phyloP scores from a whole-genome alignment of 805 yeast species.

The Suhomyces sp. region DNA sequence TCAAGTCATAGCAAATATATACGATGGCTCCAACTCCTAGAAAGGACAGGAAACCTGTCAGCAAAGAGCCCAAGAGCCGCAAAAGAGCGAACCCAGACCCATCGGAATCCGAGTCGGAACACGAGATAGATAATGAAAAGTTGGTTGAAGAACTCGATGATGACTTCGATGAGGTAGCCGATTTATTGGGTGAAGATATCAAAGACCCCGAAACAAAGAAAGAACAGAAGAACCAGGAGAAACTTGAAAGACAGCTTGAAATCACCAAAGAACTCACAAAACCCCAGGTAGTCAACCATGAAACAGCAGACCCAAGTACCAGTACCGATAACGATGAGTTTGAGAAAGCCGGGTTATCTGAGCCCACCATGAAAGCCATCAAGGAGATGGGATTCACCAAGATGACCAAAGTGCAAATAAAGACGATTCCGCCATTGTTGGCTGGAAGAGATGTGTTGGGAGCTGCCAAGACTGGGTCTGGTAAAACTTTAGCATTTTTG shows the following conservation, averaged over 20 bases:
- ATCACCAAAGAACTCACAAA: constrained; percentile 26
- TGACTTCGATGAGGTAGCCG: constrained; percentile 58
- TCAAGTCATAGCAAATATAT: constrained; percentile 1
- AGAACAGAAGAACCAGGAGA: constrained; percentile 20
- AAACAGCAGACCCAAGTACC: constrained; percentile 21
- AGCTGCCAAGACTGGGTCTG: constrained; percentile 99
- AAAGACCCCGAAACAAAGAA: constrained; percentile 40
- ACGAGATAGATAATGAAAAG: constrained; percentile 39
- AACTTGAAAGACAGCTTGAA: constrained; percentile 17
- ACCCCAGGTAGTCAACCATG: constrained; percentile 26
- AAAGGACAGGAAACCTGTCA: constrained; percentile 9
- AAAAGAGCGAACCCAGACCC: constrained; percentile 14
- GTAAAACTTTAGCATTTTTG: constrained; percentile 93
- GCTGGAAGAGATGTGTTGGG: constrained; percentile 98
- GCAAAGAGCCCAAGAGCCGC: constrained; percentile 22
- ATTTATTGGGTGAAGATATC: constrained; percentile 46
- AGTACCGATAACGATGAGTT: constrained; percentile 34
- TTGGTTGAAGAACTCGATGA: constrained; percentile 55
- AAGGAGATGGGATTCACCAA: constrained; percentile 83
- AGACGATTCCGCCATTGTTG: constrained; percentile 92
- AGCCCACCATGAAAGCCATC: constrained; percentile 79
- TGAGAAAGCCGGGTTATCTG: constrained; percentile 60
- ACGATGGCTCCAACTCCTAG: constrained; percentile 11
- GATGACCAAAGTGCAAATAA: constrained; percentile 94
- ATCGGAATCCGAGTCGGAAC: constrained; percentile 19